Conservation (phyloP, 192 early-diverging fungal genomes). For the Chytriomyces confervae region DNA sequence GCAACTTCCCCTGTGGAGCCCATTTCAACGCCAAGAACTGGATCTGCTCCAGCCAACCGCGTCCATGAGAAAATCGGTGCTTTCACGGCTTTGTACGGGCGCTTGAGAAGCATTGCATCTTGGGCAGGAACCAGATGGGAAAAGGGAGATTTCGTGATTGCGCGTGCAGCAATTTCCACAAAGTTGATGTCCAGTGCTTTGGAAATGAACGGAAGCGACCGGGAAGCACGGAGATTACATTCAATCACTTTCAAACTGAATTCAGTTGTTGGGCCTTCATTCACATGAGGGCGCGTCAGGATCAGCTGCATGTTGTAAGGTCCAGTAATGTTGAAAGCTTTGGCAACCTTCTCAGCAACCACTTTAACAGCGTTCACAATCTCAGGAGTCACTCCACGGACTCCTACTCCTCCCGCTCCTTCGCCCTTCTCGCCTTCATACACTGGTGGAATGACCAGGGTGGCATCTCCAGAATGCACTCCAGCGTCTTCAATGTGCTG, state of each 20-base stretch:
- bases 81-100: conserved; percentile 85
- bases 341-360: conserved; percentile 84
- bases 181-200: conserved; percentile 93
- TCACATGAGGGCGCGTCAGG: conserved; percentile 43
- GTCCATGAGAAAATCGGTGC: conserved; percentile 97
- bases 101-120: conserved; percentile 53
- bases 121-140: conserved; percentile 43
- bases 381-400: conserved; percentile 52
- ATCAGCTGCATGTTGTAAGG: conserved; percentile 99
- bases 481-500: conserved; percentile 98
- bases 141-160: conserved; percentile 71
- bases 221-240: conserved; percentile 97
- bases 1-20: conserved; percentile 98
- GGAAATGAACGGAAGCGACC: conserved; percentile 97
- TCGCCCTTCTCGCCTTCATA: conserved; percentile 48
- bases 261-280: conserved; percentile 21
- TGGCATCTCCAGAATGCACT: conserved; percentile 97
- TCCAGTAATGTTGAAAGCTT: conserved; percentile 93
- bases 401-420: conserved; percentile 20
- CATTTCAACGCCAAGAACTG: conserved; percentile 98
- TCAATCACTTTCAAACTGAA: conserved; percentile 92
- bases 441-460: conserved; percentile 80
- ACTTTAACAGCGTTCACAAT: conserved; percentile 64
- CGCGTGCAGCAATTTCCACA: conserved; percentile 88
- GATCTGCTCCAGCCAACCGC: conserved; percentile 92